Base-by-base conservation (phyloP, 2,329 filamentous ascomycete genomes). In the Pseudogymnoascus sp. region DNA sequence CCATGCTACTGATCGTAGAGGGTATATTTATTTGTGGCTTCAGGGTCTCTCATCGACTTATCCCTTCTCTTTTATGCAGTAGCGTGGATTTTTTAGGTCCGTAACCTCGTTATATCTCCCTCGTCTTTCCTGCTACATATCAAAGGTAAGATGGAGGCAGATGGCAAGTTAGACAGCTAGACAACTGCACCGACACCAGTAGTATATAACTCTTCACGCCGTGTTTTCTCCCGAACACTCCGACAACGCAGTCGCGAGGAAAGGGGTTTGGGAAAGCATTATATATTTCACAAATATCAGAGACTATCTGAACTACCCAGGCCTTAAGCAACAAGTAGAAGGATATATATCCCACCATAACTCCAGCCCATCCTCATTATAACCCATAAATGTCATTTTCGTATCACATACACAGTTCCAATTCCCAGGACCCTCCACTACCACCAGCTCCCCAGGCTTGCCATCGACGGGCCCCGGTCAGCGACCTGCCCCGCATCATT, bases 391-490 rank as follows among this genome's bases (percentile, higher is more conserved):
- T 33, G n/a, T 31, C 50, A 33, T 56, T 33, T 31, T 33, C 26
- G 50, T 56, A 56, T 33, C 50, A 19, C 26, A 33, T 56, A 56
- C 50, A 56, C 50, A 56, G 26, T 19, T 56, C 50, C n/a, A 56
- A 33, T 33, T n/a, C n/a, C 26, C 14, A 11, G 29, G 3, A 16
- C 14, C 47, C 19, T 8, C n/a, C 21, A 14, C 38, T 63, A 72
- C 71, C 71, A 72, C 71, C 70, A 73, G 59, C 63, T 67, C 6
- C 68, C 69, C 63, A 69, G 68, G 0, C 69, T 67, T 2, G 69
- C 69, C 31, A 72, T 40, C 2, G 67, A 53, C 26, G 67, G 67
- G 3, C 66, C 69, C 21, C 66, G 66, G 5, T 56, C 61, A 2
- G 63, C 59, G 40, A 65, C 63, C n/a, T 53, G 61, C 6, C 63